Evolutionary conservation across 306 rosid species (phyloP).

Genomic region (Alnus rubra): DNA sequence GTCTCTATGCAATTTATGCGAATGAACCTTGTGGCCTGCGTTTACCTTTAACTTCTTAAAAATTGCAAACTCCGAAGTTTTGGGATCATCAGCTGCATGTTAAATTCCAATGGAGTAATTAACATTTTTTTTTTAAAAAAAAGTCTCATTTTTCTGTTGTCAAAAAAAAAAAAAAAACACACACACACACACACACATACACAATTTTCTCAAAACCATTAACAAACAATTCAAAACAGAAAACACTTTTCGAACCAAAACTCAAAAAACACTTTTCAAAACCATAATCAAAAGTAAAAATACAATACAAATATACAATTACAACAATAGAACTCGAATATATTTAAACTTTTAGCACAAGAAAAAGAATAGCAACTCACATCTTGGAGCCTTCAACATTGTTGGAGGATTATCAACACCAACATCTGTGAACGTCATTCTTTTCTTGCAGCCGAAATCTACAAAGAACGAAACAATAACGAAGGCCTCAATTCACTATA

Average conservation of each 20-base stretch:
- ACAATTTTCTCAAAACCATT: neutral
- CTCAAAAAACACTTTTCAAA: too few relatives aligned
- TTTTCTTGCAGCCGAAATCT: constrained; percentile 36
- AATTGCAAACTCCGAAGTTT: constrained; percentile 86
- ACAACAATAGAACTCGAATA: neutral
- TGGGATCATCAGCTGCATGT: constrained; percentile 47
- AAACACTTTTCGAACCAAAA: neutral
- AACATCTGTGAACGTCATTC: constrained; percentile 18
- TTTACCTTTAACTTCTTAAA: constrained; percentile 72
- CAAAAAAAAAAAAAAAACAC: too few relatives aligned
- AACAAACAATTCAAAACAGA: neutral
- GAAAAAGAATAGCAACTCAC: neutral
- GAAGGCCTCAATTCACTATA: too few relatives aligned
- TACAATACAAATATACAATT: neutral
- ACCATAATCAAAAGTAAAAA: neutral
- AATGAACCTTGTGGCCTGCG: constrained; percentile 33
- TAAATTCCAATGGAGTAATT: constrained; percentile 22
- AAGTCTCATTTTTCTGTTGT: too few relatives aligned
- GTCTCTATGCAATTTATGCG: constrained; percentile 32
- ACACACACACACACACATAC: too few relatives aligned
- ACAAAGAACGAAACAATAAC: neutral
- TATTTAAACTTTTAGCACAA: neutral
- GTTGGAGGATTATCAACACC: constrained; percentile 29
- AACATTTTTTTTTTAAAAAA: too few relatives aligned
- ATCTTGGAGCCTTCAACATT: constrained; percentile 28